Evolutionary conservation across 2,329 filamentous ascomycete species (phyloP).

Genomic region (Trichoderma aggressivum): DNA sequence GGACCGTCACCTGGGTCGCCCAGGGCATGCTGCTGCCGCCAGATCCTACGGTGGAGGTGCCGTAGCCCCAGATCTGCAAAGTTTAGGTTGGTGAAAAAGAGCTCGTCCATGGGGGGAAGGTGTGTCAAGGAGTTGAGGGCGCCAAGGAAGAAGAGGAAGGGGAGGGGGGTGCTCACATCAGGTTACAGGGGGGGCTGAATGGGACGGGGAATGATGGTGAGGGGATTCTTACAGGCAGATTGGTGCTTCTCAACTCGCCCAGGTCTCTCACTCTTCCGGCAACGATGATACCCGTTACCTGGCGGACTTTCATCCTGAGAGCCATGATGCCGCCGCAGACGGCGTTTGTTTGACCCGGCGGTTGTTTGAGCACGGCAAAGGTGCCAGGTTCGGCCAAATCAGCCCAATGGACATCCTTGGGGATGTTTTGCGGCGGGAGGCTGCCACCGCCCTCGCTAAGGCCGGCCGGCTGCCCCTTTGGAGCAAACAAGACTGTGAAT

Average conservation of each 20-base stretch:
- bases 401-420: conserved; percentile 62
- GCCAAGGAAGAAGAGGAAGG: background rate
- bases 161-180: background rate
- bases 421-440: conserved; percentile 46
- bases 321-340: conserved; percentile 77
- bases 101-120: background rate
- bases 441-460: background rate
- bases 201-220: background rate
- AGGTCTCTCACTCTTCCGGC: conserved; percentile 67
- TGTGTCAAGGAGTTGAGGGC: background rate
- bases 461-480: conserved; percentile 43
- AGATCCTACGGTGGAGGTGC: conserved; percentile 55
- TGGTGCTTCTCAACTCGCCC: conserved; percentile 52
- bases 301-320: conserved; percentile 60
- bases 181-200: background rate
- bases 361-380: conserved; percentile 65
- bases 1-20: conserved; percentile 46
- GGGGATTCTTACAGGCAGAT: conserved; percentile 51
- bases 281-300: conserved; percentile 61
- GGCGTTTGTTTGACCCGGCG: conserved; percentile 62
- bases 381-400: conserved; percentile 59
- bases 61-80: conserved; percentile 52
- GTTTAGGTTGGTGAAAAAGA: conserved; percentile 18
- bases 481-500: conserved; percentile 60
- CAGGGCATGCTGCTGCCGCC: conserved; percentile 56